Percentiles rank a stretch among this genome's conserved stretches.
Evolutionary conservation across 1,284 basidiomycete species (phyloP).

Genomic region (Microbotryum lychnidis-dioicae): DNA sequence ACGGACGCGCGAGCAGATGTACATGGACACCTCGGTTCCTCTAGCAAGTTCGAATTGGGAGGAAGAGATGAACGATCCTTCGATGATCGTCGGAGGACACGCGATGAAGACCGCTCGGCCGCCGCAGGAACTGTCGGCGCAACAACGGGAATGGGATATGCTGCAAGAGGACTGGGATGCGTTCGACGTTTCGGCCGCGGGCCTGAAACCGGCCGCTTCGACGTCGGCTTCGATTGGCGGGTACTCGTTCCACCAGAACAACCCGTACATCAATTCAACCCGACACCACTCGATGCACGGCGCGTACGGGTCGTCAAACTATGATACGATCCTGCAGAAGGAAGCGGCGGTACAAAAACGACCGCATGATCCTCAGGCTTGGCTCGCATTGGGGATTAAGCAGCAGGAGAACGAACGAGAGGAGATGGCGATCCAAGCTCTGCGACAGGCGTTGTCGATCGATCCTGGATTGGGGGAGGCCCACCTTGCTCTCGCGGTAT

Average conservation of each 20-base stretch:
- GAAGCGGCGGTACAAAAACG: conserved; percentile 83
- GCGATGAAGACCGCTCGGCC: conserved; percentile 7
- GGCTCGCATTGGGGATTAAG: conserved; percentile 90
- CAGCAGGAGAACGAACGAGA: conserved; percentile 99
- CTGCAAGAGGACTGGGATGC: conserved; percentile 77
- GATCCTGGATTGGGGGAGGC: conserved; percentile 54
- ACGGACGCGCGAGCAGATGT: conserved; percentile 4
- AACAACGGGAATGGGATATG: conserved; percentile 51
- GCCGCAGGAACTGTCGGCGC: conserved; percentile 19
- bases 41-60: conserved; percentile 40
- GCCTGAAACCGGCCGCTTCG: conserved; percentile 50
- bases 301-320: conserved; percentile 36
- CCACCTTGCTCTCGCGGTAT: conserved; percentile 86
- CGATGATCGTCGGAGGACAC: conserved; percentile 28
- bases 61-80: conserved; percentile 36
- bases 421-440: conserved; percentile 75
- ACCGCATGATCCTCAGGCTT: conserved; percentile 61
- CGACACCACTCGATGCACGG: conserved; percentile 43
- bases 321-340: conserved; percentile 54
- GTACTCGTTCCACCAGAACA: conserved; percentile 72
- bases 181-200: conserved; percentile 60
- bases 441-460: conserved; percentile 70
- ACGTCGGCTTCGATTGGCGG: conserved; percentile 33
- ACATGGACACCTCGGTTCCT: conserved; percentile 35
- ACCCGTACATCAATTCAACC: conserved; percentile 57